Evolutionary conservation across 2,329 filamentous ascomycete genomes (phyloP), one percentile per base, ranked within the genome.

Genomic region (Hypoxylon sp.): DNA sequence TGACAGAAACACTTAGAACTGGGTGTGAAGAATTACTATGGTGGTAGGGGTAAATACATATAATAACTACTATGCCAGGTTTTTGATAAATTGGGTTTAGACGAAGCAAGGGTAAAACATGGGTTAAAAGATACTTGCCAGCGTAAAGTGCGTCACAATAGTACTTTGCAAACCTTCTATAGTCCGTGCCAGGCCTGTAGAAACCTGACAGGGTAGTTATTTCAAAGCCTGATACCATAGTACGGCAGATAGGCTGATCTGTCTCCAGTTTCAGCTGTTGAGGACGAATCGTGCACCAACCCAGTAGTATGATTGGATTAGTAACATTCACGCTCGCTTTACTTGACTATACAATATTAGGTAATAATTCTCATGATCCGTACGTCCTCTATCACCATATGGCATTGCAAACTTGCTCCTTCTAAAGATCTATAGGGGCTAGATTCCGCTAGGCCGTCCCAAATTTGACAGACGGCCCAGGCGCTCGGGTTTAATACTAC

Each of bases 161-260:
- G n/a, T n/a, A n/a, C n/a, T n/a, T n/a, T n/a, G n/a, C n/a, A n/a
- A n/a, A n/a, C n/a, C n/a, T n/a, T n/a, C n/a, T n/a, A n/a, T n/a
- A n/a, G n/a, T n/a, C n/a, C n/a, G n/a, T n/a, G n/a, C n/a, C n/a
- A n/a, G n/a, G n/a, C n/a, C n/a, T n/a, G n/a, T n/a, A n/a, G n/a
- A n/a, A n/a, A n/a, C n/a, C n/a, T n/a, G n/a, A n/a, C n/a, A n/a
- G n/a, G n/a, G n/a, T n/a, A n/a, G n/a, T n/a, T n/a, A n/a, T n/a
- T n/a, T n/a, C n/a, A n/a, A n/a, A n/a, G n/a, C n/a, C n/a, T n/a
- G n/a, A n/a, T n/a, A n/a, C n/a, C n/a, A n/a, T n/a, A n/a, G n/a
- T n/a, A n/a, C n/a, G 25, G 30, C 41, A 17, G 13, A 49, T 19
- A 43, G 14, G 48, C 25, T 58, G 60, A 36, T 63, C 52, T 21